A percentile compares a stretch with the other conserved stretches of the same genome.
Evolutionary conservation across 192 early-diverging fungal species (phyloP).

Genomic region (Entomortierella lignicola): DNA sequence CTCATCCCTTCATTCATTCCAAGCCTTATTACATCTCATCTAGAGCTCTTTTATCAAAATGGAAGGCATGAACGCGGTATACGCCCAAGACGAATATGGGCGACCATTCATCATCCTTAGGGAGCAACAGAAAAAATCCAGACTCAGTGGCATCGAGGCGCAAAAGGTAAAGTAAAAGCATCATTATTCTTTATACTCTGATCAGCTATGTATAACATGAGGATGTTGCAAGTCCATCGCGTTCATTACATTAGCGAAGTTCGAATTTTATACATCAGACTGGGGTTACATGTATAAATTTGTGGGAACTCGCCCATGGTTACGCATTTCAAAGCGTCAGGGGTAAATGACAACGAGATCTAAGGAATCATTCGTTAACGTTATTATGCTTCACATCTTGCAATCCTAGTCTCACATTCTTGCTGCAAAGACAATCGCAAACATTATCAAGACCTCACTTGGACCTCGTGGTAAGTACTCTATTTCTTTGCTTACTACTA

Average conservation of each 20-base stretch:
- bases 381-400: slow-evolving; percentile 1
- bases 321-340: neutral
- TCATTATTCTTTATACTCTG: neutral
- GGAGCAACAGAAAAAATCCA: slow-evolving; percentile 93
- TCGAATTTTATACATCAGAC: neutral
- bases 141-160: slow-evolving; percentile 93
- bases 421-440: slow-evolving; percentile 96
- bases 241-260: neutral
- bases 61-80: slow-evolving; percentile 74
- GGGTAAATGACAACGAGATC: neutral
- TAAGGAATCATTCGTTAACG: neutral
- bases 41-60: slow-evolving; percentile 8
- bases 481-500: neutral
- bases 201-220: neutral
- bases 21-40: slow-evolving; percentile 8
- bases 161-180: slow-evolving; percentile 78
- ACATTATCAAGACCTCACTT: slow-evolving; percentile 97
- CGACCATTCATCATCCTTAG: slow-evolving; percentile 99
- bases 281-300: neutral
- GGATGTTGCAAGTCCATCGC: neutral
- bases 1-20: slow-evolving; percentile 11
- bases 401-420: slow-evolving; percentile 91
- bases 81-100: slow-evolving; percentile 96
- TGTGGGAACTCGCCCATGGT: neutral
- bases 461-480: slow-evolving; percentile 88